Evolutionary conservation across 2,329 filamentous ascomycete genomes (phyloP).

Genomic region (Microcyclosporella mali): DNA sequence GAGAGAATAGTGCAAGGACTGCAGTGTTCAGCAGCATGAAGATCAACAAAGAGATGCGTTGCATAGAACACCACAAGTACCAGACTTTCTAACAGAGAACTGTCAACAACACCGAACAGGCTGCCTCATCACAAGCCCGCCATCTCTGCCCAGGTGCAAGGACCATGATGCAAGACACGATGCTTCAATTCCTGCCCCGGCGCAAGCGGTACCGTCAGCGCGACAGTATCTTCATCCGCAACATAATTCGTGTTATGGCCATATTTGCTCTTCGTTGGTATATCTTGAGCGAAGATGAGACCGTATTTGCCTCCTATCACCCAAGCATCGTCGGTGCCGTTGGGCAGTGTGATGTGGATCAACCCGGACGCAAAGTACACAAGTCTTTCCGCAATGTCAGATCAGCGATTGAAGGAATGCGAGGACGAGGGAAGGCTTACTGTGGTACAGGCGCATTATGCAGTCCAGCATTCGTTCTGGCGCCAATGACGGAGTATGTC

Average conservation of each 20-base stretch:
- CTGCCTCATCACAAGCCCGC: constrained; percentile 3
- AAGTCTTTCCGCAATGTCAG: constrained; percentile 1
- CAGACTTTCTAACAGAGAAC: too few species aligned
- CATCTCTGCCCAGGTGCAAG: constrained; percentile 7
- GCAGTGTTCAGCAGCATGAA: too few species aligned
- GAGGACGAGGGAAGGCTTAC: background rate
- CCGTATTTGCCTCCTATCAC: constrained; percentile 11
- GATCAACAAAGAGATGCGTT: too few species aligned
- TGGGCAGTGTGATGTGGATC: constrained; percentile 8
- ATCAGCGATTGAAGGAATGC: background rate
- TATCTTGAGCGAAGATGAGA: constrained; percentile 12
- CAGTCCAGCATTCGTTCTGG: constrained; percentile 9
- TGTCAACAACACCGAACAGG: too few species aligned
- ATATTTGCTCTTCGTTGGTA: constrained; percentile 6
- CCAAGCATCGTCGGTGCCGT: constrained; percentile 10
- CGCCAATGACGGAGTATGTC: constrained; percentile 7
- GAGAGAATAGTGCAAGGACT: too few species aligned
- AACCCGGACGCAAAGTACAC: constrained; percentile 8
- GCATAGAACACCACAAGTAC: too few species aligned
- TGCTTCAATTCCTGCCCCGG: constrained; percentile 8
- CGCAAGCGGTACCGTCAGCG: constrained; percentile 6
- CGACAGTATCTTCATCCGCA: constrained; percentile 6
- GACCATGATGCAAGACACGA: constrained; percentile 9
- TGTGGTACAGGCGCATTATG: constrained; percentile 10
- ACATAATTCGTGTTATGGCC: constrained; percentile 12